Evolutionary conservation across 1,139 yeast genomes (phyloP).

Genomic region (Suhomyces guaymorum): DNA sequence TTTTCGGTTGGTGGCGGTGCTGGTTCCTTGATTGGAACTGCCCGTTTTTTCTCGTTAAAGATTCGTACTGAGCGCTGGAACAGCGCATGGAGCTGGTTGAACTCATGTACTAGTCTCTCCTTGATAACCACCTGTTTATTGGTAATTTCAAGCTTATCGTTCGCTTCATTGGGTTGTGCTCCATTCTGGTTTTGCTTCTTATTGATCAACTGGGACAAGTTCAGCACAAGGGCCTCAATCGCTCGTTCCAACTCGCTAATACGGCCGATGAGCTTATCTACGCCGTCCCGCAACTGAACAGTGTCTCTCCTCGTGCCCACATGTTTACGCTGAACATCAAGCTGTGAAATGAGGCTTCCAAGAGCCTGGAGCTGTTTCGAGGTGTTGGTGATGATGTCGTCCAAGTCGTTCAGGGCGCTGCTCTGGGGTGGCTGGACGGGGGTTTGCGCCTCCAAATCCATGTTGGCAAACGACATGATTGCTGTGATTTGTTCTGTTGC

Average conservation of each 20-base stretch:
- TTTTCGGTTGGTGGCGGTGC: slow-evolving; percentile 21
- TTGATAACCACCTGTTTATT: slow-evolving; percentile 42
- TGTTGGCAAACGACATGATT: slow-evolving; percentile 62
- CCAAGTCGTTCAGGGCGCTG: slow-evolving; percentile 28
- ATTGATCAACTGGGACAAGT: slow-evolving; percentile 35
- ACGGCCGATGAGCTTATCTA: slow-evolving; percentile 34
- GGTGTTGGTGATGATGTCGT: slow-evolving; percentile 33
- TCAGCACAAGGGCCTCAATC: slow-evolving; percentile 32
- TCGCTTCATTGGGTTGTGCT: slow-evolving; percentile 5
- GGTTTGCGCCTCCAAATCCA: slow-evolving; percentile 58
- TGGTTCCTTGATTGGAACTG: slow-evolving; percentile 25
- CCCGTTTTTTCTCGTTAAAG: slow-evolving; percentile 36
- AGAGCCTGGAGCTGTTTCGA: slow-evolving; percentile 50
- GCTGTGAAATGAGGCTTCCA: slow-evolving; percentile 49
- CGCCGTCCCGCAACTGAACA: slow-evolving; percentile 35
- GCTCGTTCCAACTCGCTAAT: slow-evolving; percentile 35
- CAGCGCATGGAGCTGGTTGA: slow-evolving; percentile 39
- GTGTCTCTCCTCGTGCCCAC: slow-evolving; percentile 61
- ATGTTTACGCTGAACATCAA: slow-evolving; percentile 50
- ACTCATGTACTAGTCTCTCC: slow-evolving; percentile 41
- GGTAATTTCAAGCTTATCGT: slow-evolving; percentile 25
- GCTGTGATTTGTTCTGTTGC: too few species aligned
- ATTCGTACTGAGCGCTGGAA: slow-evolving; percentile 30
- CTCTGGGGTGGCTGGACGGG: slow-evolving; percentile 16
- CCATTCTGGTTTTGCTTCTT: slow-evolving; percentile 27